Evolutionary conservation across 257 asterid genomes (phyloP), one percentile per base, ranked within the genome.

Genomic region (Orobanche coerulescens): DNA sequence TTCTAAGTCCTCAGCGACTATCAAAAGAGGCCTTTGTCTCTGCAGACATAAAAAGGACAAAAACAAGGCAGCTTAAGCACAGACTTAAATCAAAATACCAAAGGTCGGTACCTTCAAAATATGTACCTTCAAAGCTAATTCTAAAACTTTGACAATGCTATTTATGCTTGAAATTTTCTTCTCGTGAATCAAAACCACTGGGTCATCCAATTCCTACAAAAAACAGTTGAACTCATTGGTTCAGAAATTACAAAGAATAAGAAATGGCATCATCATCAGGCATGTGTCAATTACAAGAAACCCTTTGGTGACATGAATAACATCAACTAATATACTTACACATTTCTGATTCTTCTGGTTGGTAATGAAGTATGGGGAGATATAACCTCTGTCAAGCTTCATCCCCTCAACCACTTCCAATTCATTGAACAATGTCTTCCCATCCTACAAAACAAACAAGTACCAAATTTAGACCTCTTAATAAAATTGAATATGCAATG

Each of bases 361-460:
- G 40, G 98, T 92, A 64, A 92, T 84, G 81, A 92, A 92, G 66
- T 92, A 92, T 0, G 98, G 98, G 10, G 98, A 92, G 47, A 92
- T 88, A 57, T 86, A 88, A 43, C 98, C 98, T 66, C 98, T 75
- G 68, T 88, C 96, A 31, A 92, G 68, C 76, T 92, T 92, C 98
- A 92, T 92, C 28, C 98, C 98, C 74, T 92, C 98, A 19, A 92
- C 97, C 54, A 92, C 98, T 74, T 86, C 98, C 82, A 92, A 66
- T 71, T 93, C 97, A 72, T 93, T 84, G 61, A 66, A 78, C 72
- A 93, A 66, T 19, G 98, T 93, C 67, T 93, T 89, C 4, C 98
- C 98, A 60, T 93, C 97, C 98, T 93, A 46, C 65, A 75, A 50
- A 51, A 24, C 56, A 18, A 33, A 15, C 4, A 15, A 53, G 59